Conservation (phyloP, 176 grass and related monocot genomes). For the Stipa capillata region DNA sequence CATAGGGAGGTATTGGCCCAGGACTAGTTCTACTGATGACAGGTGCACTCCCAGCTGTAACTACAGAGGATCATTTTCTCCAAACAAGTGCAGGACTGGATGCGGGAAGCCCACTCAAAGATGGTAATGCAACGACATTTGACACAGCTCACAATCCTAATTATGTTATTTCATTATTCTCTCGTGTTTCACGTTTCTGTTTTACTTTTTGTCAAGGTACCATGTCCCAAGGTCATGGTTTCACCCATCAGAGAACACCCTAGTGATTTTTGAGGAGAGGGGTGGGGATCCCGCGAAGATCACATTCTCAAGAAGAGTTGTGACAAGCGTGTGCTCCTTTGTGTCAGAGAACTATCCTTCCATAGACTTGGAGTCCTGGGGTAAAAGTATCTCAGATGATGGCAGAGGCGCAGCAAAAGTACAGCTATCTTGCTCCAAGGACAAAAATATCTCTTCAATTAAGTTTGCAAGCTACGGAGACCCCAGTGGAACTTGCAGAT, state of each 20-base stretch:
- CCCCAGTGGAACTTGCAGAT: constrained; percentile 63
- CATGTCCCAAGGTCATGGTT: constrained; percentile 95
- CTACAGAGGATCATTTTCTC: constrained; percentile 68
- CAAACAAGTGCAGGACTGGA: constrained; percentile 75
- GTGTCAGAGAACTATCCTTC: constrained; percentile 63
- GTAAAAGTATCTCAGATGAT: constrained; percentile 15
- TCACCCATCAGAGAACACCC: constrained; percentile 66
- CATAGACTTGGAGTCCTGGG: constrained; percentile 39
- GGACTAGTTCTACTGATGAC: constrained; percentile 49
- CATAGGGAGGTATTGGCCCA: constrained; percentile 78
- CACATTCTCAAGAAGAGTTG: constrained; percentile 64
- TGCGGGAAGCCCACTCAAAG: constrained; percentile 85
- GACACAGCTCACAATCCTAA: background rate
- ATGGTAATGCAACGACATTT: constrained; percentile 45
- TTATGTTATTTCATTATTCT: background rate
- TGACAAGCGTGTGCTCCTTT: constrained; percentile 46
- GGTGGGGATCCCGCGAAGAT: constrained; percentile 87
- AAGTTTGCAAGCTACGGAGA: constrained; percentile 85
- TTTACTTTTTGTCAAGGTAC: constrained; percentile 54
- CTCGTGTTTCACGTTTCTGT: constrained; percentile 7
- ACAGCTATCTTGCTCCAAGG: constrained; percentile 57
- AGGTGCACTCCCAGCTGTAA: constrained; percentile 63
- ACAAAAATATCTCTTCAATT: constrained; percentile 57
- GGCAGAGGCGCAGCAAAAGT: constrained; percentile 16
- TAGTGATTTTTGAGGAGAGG: constrained; percentile 86